Evolutionary conservation across 2,329 filamentous ascomycete species (phyloP).

Genomic region (Diaporthe citrichinensis): DNA sequence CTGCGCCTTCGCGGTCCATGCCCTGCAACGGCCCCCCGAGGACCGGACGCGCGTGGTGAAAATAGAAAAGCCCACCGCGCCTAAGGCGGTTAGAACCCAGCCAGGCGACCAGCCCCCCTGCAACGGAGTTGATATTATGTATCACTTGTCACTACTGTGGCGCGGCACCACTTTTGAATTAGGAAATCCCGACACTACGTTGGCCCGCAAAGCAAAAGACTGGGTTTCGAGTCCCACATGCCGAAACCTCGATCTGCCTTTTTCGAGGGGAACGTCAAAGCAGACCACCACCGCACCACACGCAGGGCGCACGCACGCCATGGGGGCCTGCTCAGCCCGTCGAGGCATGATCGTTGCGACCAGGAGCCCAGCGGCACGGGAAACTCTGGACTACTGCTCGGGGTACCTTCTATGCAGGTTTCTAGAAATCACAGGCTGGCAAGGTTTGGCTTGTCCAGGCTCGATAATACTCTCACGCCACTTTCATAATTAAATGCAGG

Average conservation of each 20-base stretch:
- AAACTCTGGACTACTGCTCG: slow-evolving; percentile 2
- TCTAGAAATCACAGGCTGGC: slow-evolving; percentile 26
- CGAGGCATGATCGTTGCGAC: slow-evolving; percentile 24
- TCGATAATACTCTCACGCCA: slow-evolving; percentile 24
- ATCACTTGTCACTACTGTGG: neutral
- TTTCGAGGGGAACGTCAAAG: slow-evolving; percentile 17
- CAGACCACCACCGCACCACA: slow-evolving; percentile 6
- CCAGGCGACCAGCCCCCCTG: slow-evolving; percentile 2
- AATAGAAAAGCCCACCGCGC: slow-evolving; percentile 28
- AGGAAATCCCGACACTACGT: slow-evolving; percentile 26
- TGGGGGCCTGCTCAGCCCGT: slow-evolving; percentile 6
- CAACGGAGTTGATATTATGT: slow-evolving; percentile 12
- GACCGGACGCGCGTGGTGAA: slow-evolving; percentile 32
- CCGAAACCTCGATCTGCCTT: slow-evolving; percentile 30
- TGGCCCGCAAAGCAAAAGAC: slow-evolving; percentile 23
- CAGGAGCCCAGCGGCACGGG: slow-evolving; percentile 8
- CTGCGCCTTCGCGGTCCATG: slow-evolving; percentile 11
- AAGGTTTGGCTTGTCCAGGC: slow-evolving; percentile 1
- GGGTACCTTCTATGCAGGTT: slow-evolving; percentile 17
- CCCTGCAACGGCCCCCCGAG: slow-evolving; percentile 13
- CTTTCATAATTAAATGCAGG: slow-evolving; percentile 6
- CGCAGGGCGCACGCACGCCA: neutral
- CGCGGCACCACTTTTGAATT: slow-evolving; percentile 14
- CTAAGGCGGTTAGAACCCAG: slow-evolving; percentile 29
- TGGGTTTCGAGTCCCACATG: slow-evolving; percentile 32